Evolutionary conservation across 2,329 filamentous ascomycete genomes (phyloP).

Genomic region (Aspergillus japonicus): DNA sequence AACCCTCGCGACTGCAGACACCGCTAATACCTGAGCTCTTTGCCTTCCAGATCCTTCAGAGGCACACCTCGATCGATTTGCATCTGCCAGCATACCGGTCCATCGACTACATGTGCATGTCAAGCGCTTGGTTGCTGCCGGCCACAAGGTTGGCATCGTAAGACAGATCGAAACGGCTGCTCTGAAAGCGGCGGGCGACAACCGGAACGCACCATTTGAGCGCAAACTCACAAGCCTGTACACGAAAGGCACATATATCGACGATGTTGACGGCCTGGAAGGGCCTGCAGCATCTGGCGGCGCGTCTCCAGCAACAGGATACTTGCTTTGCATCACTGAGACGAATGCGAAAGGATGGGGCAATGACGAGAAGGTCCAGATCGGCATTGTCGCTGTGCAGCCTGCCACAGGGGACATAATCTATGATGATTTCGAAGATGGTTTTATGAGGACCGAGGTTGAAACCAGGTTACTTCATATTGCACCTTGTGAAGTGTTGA

Average conservation of each 20-base stretch:
- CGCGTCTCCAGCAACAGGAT: slow-evolving; percentile 66
- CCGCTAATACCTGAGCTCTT: not conserved
- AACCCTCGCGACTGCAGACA: not conserved
- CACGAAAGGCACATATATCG: slow-evolving; percentile 96
- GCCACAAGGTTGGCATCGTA: slow-evolving; percentile 94
- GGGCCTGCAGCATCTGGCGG: slow-evolving; percentile 58
- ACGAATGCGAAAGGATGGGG: slow-evolving; percentile 73
- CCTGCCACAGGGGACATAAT: slow-evolving; percentile 94
- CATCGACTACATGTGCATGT: slow-evolving; percentile 90
- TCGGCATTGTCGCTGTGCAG: slow-evolving; percentile 91
- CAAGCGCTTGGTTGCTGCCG: slow-evolving; percentile 85
- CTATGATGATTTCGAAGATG: slow-evolving; percentile 93
- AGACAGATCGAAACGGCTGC: slow-evolving; percentile 93
- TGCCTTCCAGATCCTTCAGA: slow-evolving; percentile 69
- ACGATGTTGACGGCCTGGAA: slow-evolving; percentile 82
- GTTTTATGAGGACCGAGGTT: slow-evolving; percentile 95
- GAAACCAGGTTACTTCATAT: slow-evolving; percentile 95
- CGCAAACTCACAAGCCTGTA: slow-evolving; percentile 94
- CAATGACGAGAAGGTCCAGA: slow-evolving; percentile 88
- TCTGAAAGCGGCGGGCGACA: slow-evolving; percentile 91
- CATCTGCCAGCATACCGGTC: slow-evolving; percentile 91
- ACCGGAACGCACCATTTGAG: slow-evolving; percentile 86
- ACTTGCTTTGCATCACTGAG: slow-evolving; percentile 89
- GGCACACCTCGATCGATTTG: slow-evolving; percentile 86
- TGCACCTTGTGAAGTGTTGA: slow-evolving; percentile 89